phyloP scores from a whole-genome alignment of 2,329 filamentous ascomycete species.

The Verruconis gallopava region DNA sequence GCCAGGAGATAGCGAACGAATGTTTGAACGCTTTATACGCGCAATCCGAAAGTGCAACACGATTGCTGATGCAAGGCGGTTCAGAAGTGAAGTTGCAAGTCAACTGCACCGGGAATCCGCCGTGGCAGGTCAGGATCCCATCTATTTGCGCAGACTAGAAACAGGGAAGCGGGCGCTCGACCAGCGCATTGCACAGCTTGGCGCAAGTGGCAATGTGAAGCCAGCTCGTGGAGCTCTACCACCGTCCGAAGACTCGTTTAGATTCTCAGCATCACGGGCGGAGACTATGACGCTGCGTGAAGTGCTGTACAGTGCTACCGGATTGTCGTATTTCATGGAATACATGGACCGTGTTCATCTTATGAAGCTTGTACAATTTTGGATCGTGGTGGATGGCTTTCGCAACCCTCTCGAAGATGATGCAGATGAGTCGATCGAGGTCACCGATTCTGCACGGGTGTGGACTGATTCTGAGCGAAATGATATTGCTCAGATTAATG shows the following conservation, averaged over 20 bases:
- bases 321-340: conserved; percentile 97
- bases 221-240: conserved; percentile 15
- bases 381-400: conserved; percentile 94
- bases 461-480: conserved; percentile 78
- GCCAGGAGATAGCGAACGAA: conserved; percentile 75
- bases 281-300: conserved; percentile 69
- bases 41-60: conserved; percentile 81
- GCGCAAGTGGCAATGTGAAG: conserved; percentile 44
- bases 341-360: conserved; percentile 88
- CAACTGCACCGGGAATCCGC: conserved; percentile 77
- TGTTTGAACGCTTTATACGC: conserved; percentile 88
- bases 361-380: conserved; percentile 90
- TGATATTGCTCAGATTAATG: conserved; percentile 83
- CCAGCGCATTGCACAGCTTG: conserved; percentile 73
- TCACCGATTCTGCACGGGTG: conserved; percentile 27
- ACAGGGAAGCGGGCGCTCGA: conserved; percentile 85
- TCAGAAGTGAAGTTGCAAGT: conserved; percentile 82
- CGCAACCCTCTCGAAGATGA: conserved; percentile 86
- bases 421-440: conserved; percentile 43
- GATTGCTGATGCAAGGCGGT: conserved; percentile 80
- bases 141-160: conserved; percentile 80
- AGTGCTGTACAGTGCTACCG: conserved; percentile 78
- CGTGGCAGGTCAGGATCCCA: conserved; percentile 65
- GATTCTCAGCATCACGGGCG: conserved; percentile 43
- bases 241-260: background rate